These are phyloP conservation scores for Aureobasidium sp. DNA, from an alignment of 2,329 filamentous ascomycete genomes.

Conservation along the genomic window DNA sequence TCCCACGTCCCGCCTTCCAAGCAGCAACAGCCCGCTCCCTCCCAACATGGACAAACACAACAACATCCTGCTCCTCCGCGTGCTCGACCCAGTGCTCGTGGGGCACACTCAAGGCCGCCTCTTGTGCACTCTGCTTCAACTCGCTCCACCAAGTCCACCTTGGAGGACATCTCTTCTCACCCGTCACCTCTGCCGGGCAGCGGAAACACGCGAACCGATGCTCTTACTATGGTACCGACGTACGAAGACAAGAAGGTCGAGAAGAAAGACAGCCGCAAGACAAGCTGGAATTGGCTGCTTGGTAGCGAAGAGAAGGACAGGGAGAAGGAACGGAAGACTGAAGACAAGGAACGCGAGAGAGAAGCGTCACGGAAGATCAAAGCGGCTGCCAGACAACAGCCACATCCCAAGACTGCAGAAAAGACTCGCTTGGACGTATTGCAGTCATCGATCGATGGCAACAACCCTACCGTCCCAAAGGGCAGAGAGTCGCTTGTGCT, in stretches of 20 bases:
- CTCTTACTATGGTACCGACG: conserved; percentile 73
- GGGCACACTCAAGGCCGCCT: conserved; percentile 24
- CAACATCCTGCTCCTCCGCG: conserved; percentile 3
- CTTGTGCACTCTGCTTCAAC: conserved; percentile 33
- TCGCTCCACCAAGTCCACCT: conserved; percentile 30
- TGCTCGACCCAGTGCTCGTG: conserved; percentile 25
- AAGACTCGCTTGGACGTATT: conserved; percentile 78
- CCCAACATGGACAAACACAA: conserved; percentile 27
- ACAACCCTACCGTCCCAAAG: conserved; percentile 29
- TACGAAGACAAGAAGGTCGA: conserved; percentile 65
- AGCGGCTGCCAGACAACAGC: conserved; percentile 22
- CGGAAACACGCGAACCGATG: conserved; percentile 62
- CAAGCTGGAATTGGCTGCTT: conserved; percentile 79
- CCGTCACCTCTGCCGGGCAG: conserved; percentile 65
- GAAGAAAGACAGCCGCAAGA: conserved; percentile 65
- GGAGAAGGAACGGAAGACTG: conserved; percentile 26
- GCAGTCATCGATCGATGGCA: conserved; percentile 74
- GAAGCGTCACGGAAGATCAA: conserved; percentile 18
- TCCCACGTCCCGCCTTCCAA: conserved; percentile 30
- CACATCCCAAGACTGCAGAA: conserved; percentile 58
- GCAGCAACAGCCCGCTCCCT: background rate
- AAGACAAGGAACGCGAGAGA: conserved; percentile 19
- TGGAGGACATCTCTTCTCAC: conserved; percentile 59
- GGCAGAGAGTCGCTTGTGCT: conserved; percentile 77
- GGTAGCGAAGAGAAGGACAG: conserved; percentile 57